Evolutionary conservation across 306 rosid species (phyloP).

Genomic region (Dalbergia cochinchinensis): DNA sequence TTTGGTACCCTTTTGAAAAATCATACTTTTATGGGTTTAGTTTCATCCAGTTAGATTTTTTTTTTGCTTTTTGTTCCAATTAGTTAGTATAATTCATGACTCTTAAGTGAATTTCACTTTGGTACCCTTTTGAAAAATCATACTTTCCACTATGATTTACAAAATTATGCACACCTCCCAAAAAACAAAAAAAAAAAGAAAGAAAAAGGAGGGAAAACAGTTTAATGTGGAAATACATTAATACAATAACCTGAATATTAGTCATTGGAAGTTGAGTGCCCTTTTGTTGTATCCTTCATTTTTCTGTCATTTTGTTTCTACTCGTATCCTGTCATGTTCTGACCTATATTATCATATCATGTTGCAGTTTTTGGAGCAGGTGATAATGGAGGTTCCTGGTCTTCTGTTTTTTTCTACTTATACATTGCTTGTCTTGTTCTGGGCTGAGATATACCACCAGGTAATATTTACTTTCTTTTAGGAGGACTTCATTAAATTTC

Average conservation of each 20-base stretch:
- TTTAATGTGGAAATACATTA: background rate
- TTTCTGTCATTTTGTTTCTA: background rate
- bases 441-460: constrained; percentile 93
- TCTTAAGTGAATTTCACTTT: background rate
- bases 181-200: no score
- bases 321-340: constrained; percentile 24
- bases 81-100: background rate
- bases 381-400: constrained; percentile 82
- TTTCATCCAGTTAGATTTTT: background rate
- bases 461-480: constrained; percentile 51
- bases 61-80: no score
- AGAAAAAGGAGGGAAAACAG: background rate
- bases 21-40: background rate
- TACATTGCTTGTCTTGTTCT: constrained; percentile 78
- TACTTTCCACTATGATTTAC: constrained; percentile 9
- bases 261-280: background rate
- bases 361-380: constrained; percentile 65
- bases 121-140: background rate
- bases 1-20: background rate
- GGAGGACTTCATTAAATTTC: constrained; percentile 1
- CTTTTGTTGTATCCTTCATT: constrained; percentile 1
- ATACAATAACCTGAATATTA: background rate
- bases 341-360: constrained; percentile 34
- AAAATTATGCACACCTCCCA: background rate
- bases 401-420: constrained; percentile 86